Conservation (phyloP, 1,139 yeast species). For the Yamadazyma songkhlaensis region DNA sequence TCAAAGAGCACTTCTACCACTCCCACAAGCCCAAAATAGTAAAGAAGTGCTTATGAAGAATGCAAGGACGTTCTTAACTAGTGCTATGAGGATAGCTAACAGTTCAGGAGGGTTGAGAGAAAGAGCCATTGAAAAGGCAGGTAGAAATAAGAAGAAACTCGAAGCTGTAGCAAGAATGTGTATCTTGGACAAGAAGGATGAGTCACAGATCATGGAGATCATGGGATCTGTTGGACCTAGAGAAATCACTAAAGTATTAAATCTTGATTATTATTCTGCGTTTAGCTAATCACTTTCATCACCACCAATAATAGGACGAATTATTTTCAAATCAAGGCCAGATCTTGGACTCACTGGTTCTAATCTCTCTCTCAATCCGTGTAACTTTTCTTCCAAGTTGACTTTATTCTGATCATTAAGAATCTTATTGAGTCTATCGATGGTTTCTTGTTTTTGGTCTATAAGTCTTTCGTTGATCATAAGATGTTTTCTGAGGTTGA, state of each 20-base stretch:
- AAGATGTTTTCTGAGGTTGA: slow-evolving; percentile 42
- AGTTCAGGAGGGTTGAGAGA: slow-evolving; percentile 53
- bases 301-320: slow-evolving; percentile 69
- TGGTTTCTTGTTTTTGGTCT: slow-evolving; percentile 58
- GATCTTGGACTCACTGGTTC: slow-evolving; percentile 26
- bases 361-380: slow-evolving; percentile 10
- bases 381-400: slow-evolving; percentile 52
- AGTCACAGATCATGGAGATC: neutral
- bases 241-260: slow-evolving; percentile 24
- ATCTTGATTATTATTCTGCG: slow-evolving; percentile 25
- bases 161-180: slow-evolving; percentile 49
- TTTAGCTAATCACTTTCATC: slow-evolving; percentile 13
- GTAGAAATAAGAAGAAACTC: slow-evolving; percentile 38
- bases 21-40: slow-evolving; percentile 29
- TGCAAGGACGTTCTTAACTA: slow-evolving; percentile 40
- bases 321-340: slow-evolving; percentile 57
- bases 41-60: slow-evolving; percentile 33
- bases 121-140: slow-evolving; percentile 38
- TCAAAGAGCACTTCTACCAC: slow-evolving; percentile 40
- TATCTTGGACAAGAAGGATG: slow-evolving; percentile 38
- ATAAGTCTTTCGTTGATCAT: slow-evolving; percentile 57
- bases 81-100: slow-evolving; percentile 46
- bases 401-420: slow-evolving; percentile 50
- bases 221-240: slow-evolving; percentile 22
- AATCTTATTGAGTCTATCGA: slow-evolving; percentile 50